Evolutionary conservation across 768 basidiomycete species (phyloP), one percentile per base, ranked within the genome.

Genomic region (Serendipita sp.): DNA sequence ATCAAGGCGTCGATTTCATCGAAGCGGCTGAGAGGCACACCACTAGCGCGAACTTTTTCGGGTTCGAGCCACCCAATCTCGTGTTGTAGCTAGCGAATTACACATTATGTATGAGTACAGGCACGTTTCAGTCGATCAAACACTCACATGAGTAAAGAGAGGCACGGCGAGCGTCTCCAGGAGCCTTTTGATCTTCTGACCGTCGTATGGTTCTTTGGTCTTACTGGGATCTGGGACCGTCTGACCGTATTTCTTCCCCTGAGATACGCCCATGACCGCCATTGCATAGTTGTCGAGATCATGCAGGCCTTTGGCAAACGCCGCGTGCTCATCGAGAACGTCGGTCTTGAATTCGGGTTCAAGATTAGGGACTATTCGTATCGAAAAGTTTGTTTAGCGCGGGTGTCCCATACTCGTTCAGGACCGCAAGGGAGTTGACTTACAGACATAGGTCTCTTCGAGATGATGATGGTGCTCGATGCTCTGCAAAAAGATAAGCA

Each of bases 381-480:
- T 24, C 24, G 24, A 24, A 24, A 24, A 24, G 24, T 24, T 24
- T 24, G 24, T 24, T 24, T 24, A 24, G 24, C 24, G 24, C 24
- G 24, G 24, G 24, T 24, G 24, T 24, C 10, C 18, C 30, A 7
- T 8, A 32, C 48, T 8, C 48, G 16, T 4, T 11, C 10, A n/a
- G 32, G 18, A 35, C 7, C 16, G 3, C 16, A n/a, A 30, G 32
- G 24, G 8, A 10, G 34, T 4, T 60, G 35, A 35, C 56, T 3
- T 3, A 60, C 56, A 60, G 18, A 60, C 35, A 37, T 32, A 30
- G 24, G 56, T 60, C 35, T 60, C 56, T 32, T 60, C 56, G 10
- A 60, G 35, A 60, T 60, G 56, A 35, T 60, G 56, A 32, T 60
- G 56, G n/a, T 60, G 56, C 18, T 28, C 18, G 56, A 60, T 60